Evolutionary conservation across 108 stramenopile species (phyloP).

Genomic region (Schizochytrium sp.): DNA sequence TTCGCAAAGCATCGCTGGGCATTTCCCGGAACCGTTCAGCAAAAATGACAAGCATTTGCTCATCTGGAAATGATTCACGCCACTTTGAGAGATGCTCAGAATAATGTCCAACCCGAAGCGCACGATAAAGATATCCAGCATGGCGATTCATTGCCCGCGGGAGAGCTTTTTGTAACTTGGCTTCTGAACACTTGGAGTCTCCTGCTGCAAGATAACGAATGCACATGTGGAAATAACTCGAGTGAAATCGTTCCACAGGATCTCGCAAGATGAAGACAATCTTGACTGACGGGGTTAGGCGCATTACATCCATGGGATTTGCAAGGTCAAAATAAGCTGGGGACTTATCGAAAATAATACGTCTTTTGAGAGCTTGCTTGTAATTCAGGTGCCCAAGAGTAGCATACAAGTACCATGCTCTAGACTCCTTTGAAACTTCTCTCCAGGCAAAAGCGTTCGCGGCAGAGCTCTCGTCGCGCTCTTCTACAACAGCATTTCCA

Average conservation of each 20-base stretch:
- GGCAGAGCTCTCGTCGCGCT: background rate
- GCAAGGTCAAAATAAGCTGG: constrained; percentile 49
- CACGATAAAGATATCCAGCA: constrained; percentile 3
- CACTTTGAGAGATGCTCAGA: background rate
- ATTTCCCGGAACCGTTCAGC: background rate
- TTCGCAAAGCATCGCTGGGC: background rate
- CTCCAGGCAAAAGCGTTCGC: constrained; percentile 19
- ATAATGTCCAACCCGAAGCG: background rate
- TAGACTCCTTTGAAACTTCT: background rate
- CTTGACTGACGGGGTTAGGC: background rate
- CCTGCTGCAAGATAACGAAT: background rate
- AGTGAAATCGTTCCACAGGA: constrained; percentile 9
- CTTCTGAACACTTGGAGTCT: background rate
- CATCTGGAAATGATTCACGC: background rate
- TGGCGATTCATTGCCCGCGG: background rate
- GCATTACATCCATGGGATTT: constrained; percentile 36
- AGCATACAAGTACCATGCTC: constrained; percentile 22
- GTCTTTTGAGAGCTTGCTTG: background rate
- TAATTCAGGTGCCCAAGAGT: constrained; percentile 16
- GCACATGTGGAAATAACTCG: constrained; percentile 54
- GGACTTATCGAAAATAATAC: constrained; percentile 41
- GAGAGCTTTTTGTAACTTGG: background rate
- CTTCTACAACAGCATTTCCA: background rate
- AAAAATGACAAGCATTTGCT: constrained; percentile 11
- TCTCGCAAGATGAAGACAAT: constrained; percentile 17